Conservation (phyloP, 225 moss, liverwort and hornwort genomes). For the Antitrichia curtipendula region DNA sequence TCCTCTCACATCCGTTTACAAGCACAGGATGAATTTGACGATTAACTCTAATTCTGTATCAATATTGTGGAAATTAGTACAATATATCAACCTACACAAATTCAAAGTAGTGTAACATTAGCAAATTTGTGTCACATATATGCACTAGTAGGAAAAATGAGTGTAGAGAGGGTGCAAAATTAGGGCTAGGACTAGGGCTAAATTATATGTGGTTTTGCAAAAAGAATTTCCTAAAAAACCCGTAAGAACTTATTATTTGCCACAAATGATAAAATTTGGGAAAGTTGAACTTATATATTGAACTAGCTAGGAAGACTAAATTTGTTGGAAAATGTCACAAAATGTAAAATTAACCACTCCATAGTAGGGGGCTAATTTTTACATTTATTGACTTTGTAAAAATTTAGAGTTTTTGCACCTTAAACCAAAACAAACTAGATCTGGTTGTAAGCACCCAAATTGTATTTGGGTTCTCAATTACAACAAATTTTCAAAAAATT, state of each 20-base stretch:
- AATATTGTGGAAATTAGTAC: too few species aligned
- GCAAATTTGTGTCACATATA: not conserved
- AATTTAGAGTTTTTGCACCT: not conserved
- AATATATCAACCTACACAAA: not conserved
- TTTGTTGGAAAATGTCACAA: accelerated
- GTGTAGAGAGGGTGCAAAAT: not conserved
- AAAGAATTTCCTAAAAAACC: not conserved
- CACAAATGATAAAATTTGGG: not conserved
- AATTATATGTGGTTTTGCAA: not conserved
- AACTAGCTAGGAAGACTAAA: not conserved
- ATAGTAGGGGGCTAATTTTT: not conserved
- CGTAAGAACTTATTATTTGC: not conserved
- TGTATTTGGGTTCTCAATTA: accelerated
- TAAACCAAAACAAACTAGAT: accelerated
- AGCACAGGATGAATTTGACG: too few species aligned
- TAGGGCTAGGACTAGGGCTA: not conserved
- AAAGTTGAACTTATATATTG: too few species aligned
- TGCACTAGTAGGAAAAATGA: not conserved
- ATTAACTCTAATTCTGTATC: too few species aligned
- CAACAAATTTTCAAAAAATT: not conserved
- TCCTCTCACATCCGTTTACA: too few species aligned
- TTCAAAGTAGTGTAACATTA: not conserved
- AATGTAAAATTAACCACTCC: not conserved
- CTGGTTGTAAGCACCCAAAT: not conserved
- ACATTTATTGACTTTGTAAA: not conserved